phyloP scores from a whole-genome alignment of 1,284 basidiomycete genomes.

The Naganishia cerealis region DNA sequence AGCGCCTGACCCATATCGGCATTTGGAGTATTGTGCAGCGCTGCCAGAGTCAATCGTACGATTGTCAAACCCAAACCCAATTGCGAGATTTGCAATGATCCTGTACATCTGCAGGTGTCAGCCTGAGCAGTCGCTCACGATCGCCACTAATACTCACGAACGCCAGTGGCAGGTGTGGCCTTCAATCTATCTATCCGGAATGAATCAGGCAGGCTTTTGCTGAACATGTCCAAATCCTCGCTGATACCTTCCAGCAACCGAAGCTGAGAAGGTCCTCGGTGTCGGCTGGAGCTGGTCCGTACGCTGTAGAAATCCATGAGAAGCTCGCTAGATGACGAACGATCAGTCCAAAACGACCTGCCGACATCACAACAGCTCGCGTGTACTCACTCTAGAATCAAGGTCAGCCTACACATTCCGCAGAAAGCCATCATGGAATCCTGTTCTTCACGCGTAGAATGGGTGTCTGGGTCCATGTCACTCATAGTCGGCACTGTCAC shows the following conservation, averaged over 20 bases:
- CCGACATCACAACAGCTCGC: background rate
- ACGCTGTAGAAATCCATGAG: slow-evolving; percentile 39
- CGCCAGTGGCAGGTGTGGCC: slow-evolving; percentile 32
- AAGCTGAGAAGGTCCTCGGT: slow-evolving; percentile 33
- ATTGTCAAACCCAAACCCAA: slow-evolving; percentile 39
- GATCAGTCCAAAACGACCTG: no score
- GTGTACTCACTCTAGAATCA: slow-evolving; percentile 38
- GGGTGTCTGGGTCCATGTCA: slow-evolving; percentile 36
- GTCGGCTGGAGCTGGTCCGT: slow-evolving; percentile 29
- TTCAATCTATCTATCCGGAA: slow-evolving; percentile 14
- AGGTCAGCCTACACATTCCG: slow-evolving; percentile 40
- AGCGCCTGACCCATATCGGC: slow-evolving; percentile 31
- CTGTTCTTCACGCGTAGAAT: slow-evolving; percentile 13
- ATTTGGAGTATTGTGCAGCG: slow-evolving; percentile 5
- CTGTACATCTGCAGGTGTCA: slow-evolving; percentile 29
- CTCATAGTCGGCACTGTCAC: slow-evolving; percentile 41
- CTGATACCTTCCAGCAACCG: slow-evolving; percentile 36
- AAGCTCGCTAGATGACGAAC: slow-evolving; percentile 32
- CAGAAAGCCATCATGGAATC: slow-evolving; percentile 41
- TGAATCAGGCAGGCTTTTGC: slow-evolving; percentile 28
- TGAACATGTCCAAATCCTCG: slow-evolving; percentile 36
- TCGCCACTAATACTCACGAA: slow-evolving; percentile 35
- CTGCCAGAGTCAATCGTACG: slow-evolving; percentile 38
- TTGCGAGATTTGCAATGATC: slow-evolving; percentile 41
- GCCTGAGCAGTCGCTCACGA: background rate